Base-by-base conservation (phyloP, 345 rosid genomes). In the Draba incana region DNA sequence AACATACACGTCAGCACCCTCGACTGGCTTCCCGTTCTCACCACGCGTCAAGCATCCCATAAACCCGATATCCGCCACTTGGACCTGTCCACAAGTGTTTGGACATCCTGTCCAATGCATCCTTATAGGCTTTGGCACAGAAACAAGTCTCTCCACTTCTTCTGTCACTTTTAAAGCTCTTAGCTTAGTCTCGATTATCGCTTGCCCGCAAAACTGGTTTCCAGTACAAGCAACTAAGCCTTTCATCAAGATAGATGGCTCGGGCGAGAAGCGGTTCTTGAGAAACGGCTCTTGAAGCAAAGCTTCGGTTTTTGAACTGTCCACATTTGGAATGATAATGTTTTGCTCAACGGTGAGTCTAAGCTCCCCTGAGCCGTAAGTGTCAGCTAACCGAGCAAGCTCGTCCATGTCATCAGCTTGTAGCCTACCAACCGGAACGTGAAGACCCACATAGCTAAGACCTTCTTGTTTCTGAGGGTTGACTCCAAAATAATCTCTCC, bases 51-150 rank as follows among this genome's bases (percentile, higher is more conserved):
- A 84, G 78, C 92, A 86, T 28, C 98, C 98, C 98, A 93, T 87
- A 80, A 93, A 93, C 27, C 98, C 97, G 3, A 93, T 86, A 58
- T 90, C 98, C 2, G 98, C 97, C 1, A 93, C 98, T 57, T 93
- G 98, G 3, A 92, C 96, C 38, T 92, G 98, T 5, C 86, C 98
- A 1, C 99, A 93, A 13, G 79, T 82, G 69, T 87, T 90, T 11
- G 99, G 99, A 75, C 99, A 94, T 5, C 99, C 97, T 0, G 97
- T 94, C 99, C 97, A 94, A 52, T 94, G 99, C 96, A 90, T 88
- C 81, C 99, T 87, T 44, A 94, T 80, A 0, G 90, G 87, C 51
- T 52, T 70, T 1, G 74, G 73, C 37, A 94, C 85, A 0, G 89
- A 79, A 44, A 94, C 96, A 1, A 87, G 81, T 79, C 89, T 80